phyloP scores from a whole-genome alignment of 2,329 filamentous ascomycete species.

The Sclerotinia sclerotiorum region DNA sequence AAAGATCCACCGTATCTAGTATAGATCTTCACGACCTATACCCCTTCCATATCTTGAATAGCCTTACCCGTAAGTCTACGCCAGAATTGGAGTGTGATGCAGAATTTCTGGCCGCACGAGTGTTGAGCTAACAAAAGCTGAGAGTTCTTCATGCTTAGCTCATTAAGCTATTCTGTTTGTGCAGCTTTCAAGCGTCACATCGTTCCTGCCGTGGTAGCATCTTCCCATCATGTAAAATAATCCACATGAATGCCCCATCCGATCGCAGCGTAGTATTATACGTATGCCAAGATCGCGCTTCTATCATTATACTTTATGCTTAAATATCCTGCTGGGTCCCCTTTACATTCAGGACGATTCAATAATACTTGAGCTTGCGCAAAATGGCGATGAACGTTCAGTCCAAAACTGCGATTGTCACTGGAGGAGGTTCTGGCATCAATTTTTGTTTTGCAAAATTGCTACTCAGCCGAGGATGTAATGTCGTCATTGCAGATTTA shows the following conservation, averaged over 20 bases:
- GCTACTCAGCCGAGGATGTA: slow-evolving; percentile 46
- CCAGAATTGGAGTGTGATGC: no score
- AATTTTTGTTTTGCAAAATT: slow-evolving; percentile 48
- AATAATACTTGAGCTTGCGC: background rate
- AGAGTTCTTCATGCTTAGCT: background rate
- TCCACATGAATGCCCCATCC: background rate
- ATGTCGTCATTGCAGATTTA: slow-evolving; percentile 49
- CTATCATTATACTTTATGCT: background rate
- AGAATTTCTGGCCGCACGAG: no score
- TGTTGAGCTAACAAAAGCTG: background rate
- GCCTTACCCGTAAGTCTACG: no score
- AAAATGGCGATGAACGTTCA: slow-evolving; percentile 42
- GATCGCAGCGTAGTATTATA: background rate
- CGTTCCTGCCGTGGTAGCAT: background rate
- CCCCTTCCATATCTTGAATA: no score
- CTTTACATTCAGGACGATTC: background rate
- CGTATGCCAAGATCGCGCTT: background rate
- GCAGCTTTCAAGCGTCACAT: background rate
- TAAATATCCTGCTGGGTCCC: background rate
- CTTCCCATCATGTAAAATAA: background rate
- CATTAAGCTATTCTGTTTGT: background rate
- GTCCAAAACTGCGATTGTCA: slow-evolving; percentile 53
- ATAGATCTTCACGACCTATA: no score
- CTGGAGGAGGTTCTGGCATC: slow-evolving; percentile 56
- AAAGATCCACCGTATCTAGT: no score